Evolutionary conservation across 768 basidiomycete species (phyloP).

Genomic region (Tylopilus sp.): DNA sequence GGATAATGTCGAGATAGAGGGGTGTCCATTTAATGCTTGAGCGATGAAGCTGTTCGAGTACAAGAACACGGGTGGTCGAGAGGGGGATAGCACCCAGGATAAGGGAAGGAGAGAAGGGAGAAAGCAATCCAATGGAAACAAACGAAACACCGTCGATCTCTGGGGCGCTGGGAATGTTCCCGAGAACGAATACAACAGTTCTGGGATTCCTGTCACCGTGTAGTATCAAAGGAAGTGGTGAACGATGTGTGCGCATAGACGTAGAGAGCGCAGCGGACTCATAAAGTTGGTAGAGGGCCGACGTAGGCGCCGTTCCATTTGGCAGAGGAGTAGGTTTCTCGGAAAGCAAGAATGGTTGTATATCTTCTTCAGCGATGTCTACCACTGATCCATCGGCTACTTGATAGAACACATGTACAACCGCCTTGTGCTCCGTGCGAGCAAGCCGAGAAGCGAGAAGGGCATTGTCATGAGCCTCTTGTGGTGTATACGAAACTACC

Average conservation of each 20-base stretch:
- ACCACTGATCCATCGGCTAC: constrained; percentile 38
- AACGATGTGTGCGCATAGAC: constrained; percentile 56
- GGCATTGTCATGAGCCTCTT: constrained; percentile 88
- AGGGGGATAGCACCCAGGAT: constrained; percentile 59
- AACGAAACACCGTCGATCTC: constrained; percentile 58
- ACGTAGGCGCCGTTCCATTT: constrained; percentile 28
- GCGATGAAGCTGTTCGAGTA: constrained; percentile 75
- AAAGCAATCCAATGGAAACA: constrained; percentile 62
- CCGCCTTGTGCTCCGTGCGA: constrained; percentile 60
- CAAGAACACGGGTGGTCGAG: constrained; percentile 64
- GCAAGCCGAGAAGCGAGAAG: constrained; percentile 83
- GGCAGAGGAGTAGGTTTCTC: constrained; percentile 31
- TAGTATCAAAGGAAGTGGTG: constrained; percentile 51
- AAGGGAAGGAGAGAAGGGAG: constrained; percentile 58
- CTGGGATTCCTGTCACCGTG: constrained; percentile 55
- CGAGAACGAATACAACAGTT: constrained; percentile 71
- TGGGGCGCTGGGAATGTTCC: constrained; percentile 41
- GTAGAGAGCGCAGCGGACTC: constrained; percentile 67
- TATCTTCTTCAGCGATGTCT: constrained; percentile 55
- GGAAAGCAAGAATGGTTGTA: constrained; percentile 58
- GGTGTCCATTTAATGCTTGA: constrained; percentile 88
- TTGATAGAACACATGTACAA: constrained; percentile 81
- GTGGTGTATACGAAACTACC: constrained; percentile 69
- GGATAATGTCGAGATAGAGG: constrained; percentile 77
- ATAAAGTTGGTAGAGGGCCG: constrained; percentile 52